Evolutionary conservation across 805 yeast species (phyloP).

Genomic region (Kuraishia molischiana): DNA sequence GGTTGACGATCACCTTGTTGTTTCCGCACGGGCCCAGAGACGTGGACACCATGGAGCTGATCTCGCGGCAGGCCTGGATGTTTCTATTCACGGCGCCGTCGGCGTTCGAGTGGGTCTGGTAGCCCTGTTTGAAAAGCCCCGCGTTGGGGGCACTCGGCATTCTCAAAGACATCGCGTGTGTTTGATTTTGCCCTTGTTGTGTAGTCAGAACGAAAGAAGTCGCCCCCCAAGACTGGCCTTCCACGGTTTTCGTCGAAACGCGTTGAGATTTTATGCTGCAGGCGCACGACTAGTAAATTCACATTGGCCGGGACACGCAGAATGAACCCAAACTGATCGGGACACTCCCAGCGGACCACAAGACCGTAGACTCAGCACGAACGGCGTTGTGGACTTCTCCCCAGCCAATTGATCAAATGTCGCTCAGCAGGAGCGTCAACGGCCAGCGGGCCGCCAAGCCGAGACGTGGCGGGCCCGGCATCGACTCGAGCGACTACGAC

Average conservation of each 20-base stretch:
- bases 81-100: constrained; percentile 94
- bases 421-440: no score
- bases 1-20: constrained; percentile 89
- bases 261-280: not conserved
- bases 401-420: no score
- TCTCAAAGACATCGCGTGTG: constrained; percentile 63
- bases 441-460: no score
- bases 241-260: not conserved
- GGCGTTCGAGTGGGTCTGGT: constrained; percentile 73
- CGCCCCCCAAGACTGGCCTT: no score
- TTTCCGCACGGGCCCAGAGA: constrained; percentile 98
- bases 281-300: not conserved
- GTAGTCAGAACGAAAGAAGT: no score
- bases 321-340: constrained; percentile 3
- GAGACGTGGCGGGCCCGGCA: not conserved
- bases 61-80: constrained; percentile 90
- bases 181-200: no score
- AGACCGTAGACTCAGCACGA: no score
- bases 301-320: not conserved
- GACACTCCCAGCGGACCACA: no score
- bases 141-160: constrained; percentile 90
- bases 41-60: constrained; percentile 83
- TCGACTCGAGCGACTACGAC: constrained; percentile 34
- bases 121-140: constrained; percentile 93
- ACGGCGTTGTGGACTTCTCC: no score